Evolutionary conservation across 2,329 filamentous ascomycete genomes (phyloP), one percentile per base, ranked within the genome.

Genomic region (Cordyceps sp.): DNA sequence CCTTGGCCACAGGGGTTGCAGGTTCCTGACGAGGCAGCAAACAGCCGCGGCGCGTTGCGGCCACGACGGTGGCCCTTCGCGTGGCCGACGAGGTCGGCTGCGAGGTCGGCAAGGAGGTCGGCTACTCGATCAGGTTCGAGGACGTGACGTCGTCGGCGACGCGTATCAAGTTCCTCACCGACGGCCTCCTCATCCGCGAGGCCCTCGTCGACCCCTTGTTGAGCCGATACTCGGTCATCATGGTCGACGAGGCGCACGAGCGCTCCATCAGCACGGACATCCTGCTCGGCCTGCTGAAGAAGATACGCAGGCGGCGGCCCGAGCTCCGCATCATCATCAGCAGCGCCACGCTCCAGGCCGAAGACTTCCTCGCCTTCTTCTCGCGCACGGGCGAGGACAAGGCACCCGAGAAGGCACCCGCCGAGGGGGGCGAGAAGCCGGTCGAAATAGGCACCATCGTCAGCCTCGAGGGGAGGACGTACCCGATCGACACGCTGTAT

Each of bases 211-310:
- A 98, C 53, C 90, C 90, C 10, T 58, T 96, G 4, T 58, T 98
- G 23, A 90, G 82, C 15, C 71, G 84, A 10, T 98, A 98, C 51
- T 92, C 85, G 0, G 79, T 93, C 28, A 83, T 98, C 44, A 94
- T 98, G 84, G 80, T 98, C 7, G 90, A 98, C 49, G 88, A 96
- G 56, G 90, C 88, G 6, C 90, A 98, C 49, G 88, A 96, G 55
- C 69, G 90, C 33, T 93, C 85, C 30, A 69, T 96, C 36, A 92
- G 83, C 51, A 93, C 86, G 1, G 90, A 98, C 48, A 72, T 98
- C 10, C 63, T 96, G 7, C 67, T 98, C 4, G 88, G 90, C 0
- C 61, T 96, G 12, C 55, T 98, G 25, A 94, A 93, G 52, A 96
- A 96, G 53, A 88, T 98, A 31, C 61, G 73, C 33, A 83, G 73